phyloP scores from a whole-genome alignment of 495 filamentous ascomycete species.

The Annulohypoxylon nitens region DNA sequence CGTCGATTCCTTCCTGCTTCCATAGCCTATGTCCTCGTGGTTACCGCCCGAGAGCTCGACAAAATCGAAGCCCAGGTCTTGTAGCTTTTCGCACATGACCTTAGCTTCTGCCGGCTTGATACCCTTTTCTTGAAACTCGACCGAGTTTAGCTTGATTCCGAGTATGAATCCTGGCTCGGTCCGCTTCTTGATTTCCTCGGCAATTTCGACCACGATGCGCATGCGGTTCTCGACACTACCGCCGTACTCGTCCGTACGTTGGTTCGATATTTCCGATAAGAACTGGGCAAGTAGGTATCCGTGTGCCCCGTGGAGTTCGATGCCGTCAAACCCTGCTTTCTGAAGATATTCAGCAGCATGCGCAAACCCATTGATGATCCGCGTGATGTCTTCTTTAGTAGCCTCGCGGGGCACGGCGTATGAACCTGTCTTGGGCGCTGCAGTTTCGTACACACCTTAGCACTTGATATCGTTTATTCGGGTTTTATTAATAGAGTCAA shows the following conservation, averaged over 20 bases:
- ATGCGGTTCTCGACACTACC: conserved; percentile 69
- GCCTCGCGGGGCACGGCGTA: conserved; percentile 51
- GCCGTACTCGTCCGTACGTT: conserved; percentile 71
- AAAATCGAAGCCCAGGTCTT: conserved; percentile 69
- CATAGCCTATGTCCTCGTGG: conserved; percentile 64
- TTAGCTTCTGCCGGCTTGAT: conserved; percentile 67
- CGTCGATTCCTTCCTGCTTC: conserved; percentile 65
- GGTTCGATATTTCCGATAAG: conserved; percentile 68
- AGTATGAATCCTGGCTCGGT: conserved; percentile 64
- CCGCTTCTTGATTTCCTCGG: conserved; percentile 60
- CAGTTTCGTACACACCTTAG: not conserved
- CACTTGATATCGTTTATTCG: not conserved
- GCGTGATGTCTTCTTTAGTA: conserved; percentile 63
- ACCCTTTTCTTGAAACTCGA: conserved; percentile 70
- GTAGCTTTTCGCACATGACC: conserved; percentile 64
- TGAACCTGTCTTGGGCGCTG: conserved; percentile 10
- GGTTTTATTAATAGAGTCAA: conserved; percentile 15
- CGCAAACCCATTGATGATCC: conserved; percentile 64
- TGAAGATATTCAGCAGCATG: conserved; percentile 67
- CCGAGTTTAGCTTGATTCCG: conserved; percentile 73
- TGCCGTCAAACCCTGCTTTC: conserved; percentile 68
- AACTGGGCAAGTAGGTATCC: conserved; percentile 76
- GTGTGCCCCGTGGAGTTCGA: conserved; percentile 66
- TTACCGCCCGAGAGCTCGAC: conserved; percentile 74
- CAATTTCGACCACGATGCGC: conserved; percentile 65